Evolutionary conservation across 2,329 filamentous ascomycete genomes (phyloP).

Genomic region (Lasiodiplodia citricola): DNA sequence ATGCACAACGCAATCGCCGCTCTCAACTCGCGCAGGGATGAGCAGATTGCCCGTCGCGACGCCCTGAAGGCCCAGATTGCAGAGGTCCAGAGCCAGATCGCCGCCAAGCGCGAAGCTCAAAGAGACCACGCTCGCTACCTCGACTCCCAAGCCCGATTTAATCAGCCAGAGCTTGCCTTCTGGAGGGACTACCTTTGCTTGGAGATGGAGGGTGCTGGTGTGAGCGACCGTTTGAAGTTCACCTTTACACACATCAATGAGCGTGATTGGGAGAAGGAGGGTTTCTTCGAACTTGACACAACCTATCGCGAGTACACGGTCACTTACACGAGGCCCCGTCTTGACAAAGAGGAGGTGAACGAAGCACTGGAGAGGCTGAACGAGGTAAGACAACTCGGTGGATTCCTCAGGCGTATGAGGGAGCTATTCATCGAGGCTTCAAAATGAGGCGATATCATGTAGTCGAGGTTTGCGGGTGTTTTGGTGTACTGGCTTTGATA

Average conservation of each 20-base stretch:
- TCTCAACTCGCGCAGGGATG: constrained; percentile 61
- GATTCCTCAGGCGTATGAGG: constrained; percentile 81
- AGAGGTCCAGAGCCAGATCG: constrained; percentile 72
- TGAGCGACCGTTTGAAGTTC: constrained; percentile 86
- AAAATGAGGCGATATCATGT: constrained; percentile 44
- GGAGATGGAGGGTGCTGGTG: constrained; percentile 85
- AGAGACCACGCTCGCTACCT: constrained; percentile 73
- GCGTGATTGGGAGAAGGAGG: constrained; percentile 84
- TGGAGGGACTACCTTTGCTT: constrained; percentile 93
- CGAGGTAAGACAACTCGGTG: constrained; percentile 74
- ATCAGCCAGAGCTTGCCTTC: constrained; percentile 91
- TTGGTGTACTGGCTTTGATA: constrained; percentile 8
- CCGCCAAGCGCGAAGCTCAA: constrained; percentile 72
- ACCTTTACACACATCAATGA: constrained; percentile 87
- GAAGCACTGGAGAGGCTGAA: constrained; percentile 79
- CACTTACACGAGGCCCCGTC: constrained; percentile 77
- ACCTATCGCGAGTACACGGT: constrained; percentile 84
- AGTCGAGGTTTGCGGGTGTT: not conserved
- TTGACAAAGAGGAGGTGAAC: constrained; percentile 79
- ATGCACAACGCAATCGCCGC: constrained; percentile 65
- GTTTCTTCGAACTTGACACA: constrained; percentile 90
- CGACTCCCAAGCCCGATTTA: constrained; percentile 83
- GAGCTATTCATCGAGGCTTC: constrained; percentile 70
- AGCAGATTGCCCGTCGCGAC: constrained; percentile 61
- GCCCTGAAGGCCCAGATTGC: constrained; percentile 62